Evolutionary conservation across 176 grass and related monocot genomes (phyloP), one percentile per base, ranked within the genome.

Genomic region (Rhynchospora tenuis): DNA sequence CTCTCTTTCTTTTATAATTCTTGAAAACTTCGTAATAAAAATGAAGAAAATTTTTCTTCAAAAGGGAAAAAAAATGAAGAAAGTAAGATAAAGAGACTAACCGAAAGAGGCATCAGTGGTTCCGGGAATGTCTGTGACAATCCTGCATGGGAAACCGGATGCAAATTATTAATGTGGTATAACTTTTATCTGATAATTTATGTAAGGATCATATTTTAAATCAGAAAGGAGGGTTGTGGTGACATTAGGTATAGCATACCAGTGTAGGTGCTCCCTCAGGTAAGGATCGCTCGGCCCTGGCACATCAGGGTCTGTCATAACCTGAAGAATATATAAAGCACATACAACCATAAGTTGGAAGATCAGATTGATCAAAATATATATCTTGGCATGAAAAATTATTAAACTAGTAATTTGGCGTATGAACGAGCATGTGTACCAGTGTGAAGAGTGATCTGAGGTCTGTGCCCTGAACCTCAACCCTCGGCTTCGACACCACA

Each of bases 281-380:
- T 97, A 97, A 52, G 94, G 94, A 87, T 97, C 94, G 71, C 94
- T 97, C 73, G 94, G 94, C 31, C 94, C 94, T 46, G 94, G 94
- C n/a, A 97, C 94, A 48, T 97, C 94, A 63, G 94, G 94, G 58
- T 97, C 94, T 69, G 94, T 97, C 94, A 97, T 91, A 65, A 97
- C 82, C 94, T 97, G 88, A 85, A 88, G 28, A 58, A 83, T 78
- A 56, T 44, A 84, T 59, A 91, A 13, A 27, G 69, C 16, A 15
- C 10, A 59, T 6, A 20, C 33, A 38, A 2, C 33, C 22, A 24
- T 61, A 9, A 61, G 16, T 59, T 59, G 59, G 31, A 31, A 77
- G 50, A 56, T 77, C 50, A 77, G 24, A 56, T 29, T 24, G 15
- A 9, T 56, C 42, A 51, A 77, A 33, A 56, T 31, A 15, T 6